Percentiles rank a stretch among this genome's conserved stretches.
These are phyloP conservation scores for Pyrus communis DNA, from an alignment of 306 rosid genomes.

Conservation along the genomic window DNA sequence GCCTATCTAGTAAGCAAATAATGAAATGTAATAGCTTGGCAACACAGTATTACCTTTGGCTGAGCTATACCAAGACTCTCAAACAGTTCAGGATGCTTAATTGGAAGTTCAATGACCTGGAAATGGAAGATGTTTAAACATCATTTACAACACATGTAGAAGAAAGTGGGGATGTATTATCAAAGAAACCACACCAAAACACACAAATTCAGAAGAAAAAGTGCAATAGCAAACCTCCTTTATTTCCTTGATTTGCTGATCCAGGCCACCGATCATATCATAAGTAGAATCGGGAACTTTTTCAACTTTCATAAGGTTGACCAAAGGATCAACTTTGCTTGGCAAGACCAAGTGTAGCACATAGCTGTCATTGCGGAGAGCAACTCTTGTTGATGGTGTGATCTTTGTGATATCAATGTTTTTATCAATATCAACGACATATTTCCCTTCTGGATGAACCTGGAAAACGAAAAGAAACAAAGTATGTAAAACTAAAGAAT, in stretches of 20 bases:
- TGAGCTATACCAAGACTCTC: constrained; percentile 99
- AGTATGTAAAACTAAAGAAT: background rate
- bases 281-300: constrained; percentile 99
- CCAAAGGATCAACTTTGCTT: constrained; percentile 98
- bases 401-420: constrained; percentile 91
- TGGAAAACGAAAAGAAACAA: constrained; percentile 6
- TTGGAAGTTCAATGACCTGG: constrained; percentile 97
- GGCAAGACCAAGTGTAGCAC: constrained; percentile 94
- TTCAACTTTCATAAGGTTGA: constrained; percentile 97
- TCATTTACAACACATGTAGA: constrained; percentile 1
- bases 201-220: background rate
- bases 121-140: background rate
- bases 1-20: background rate
- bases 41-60: constrained; percentile 62
- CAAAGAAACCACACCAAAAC: background rate
- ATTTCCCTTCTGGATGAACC: constrained; percentile 99
- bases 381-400: constrained; percentile 95
- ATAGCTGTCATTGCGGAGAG: constrained; percentile 96
- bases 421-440: constrained; percentile 95
- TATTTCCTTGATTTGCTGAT: constrained; percentile 97
- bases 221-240: constrained; percentile 56
- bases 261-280: constrained; percentile 99
- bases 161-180: constrained; percentile 6
- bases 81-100: constrained; percentile 94
- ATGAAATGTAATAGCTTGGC: background rate